phyloP scores from a whole-genome alignment of 208 protist species.

The Phytomonas serpens region DNA sequence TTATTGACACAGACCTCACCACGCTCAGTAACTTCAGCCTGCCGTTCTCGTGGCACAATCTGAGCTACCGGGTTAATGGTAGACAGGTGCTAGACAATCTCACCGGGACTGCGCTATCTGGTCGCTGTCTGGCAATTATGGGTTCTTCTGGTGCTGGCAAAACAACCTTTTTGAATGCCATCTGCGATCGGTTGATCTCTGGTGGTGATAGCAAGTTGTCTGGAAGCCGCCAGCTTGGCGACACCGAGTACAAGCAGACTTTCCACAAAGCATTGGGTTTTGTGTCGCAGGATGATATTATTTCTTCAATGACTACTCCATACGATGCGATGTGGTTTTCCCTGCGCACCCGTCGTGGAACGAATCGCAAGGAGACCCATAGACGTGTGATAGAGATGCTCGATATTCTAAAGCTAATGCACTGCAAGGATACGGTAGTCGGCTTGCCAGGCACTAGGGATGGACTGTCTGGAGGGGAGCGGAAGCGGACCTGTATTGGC shows the following conservation, averaged over 20 bases:
- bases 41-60: conserved; percentile 66
- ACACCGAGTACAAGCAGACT: conserved; percentile 39
- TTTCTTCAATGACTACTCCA: conserved; percentile 54
- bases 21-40: conserved; percentile 22
- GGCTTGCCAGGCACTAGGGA: conserved; percentile 56
- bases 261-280: conserved; percentile 66
- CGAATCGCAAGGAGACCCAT: conserved; percentile 25
- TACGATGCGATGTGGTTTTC: conserved; percentile 70
- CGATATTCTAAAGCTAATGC: conserved; percentile 44
- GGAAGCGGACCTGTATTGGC: conserved; percentile 83
- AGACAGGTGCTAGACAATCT: conserved; percentile 50
- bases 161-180: conserved; percentile 82
- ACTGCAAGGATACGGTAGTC: conserved; percentile 63
- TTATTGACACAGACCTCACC: conserved; percentile 19
- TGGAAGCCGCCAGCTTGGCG: conserved; percentile 56
- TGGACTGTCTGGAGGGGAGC: conserved; percentile 84
- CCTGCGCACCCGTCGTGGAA: conserved; percentile 57
- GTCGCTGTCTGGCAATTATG: conserved; percentile 73
- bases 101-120: conserved; percentile 63
- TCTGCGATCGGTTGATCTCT: conserved; percentile 52
- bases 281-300: conserved; percentile 79
- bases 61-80: conserved; percentile 45
- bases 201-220: conserved; percentile 27
- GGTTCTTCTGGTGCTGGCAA: conserved; percentile 80
- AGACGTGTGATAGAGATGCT: conserved; percentile 58